These are phyloP conservation scores for Apiospora hydei DNA, from an alignment of 2,329 filamentous ascomycete species.

Conservation along the genomic window DNA sequence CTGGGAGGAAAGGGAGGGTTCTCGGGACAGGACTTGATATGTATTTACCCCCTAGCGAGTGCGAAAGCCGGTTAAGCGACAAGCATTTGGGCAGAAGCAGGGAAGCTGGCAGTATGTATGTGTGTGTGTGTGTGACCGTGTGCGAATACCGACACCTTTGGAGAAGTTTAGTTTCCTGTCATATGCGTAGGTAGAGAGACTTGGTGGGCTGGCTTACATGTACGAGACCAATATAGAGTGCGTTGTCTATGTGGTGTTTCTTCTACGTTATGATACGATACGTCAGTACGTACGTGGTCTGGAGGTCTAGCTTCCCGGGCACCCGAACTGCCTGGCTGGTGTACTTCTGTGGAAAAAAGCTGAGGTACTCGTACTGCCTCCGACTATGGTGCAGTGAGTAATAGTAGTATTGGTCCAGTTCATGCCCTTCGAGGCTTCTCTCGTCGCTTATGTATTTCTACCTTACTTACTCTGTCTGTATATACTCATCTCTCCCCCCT, in stretches of 20 bases:
- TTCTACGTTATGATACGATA: not conserved
- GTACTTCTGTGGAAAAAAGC: too few species aligned
- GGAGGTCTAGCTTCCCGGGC: too few species aligned
- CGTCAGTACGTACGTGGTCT: too few species aligned
- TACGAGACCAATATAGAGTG: constrained; percentile 1
- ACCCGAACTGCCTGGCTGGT: too few species aligned
- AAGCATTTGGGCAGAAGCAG: not conserved
- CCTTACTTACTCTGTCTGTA: too few species aligned
- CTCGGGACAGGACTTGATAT: not conserved
- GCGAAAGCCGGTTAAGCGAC: not conserved
- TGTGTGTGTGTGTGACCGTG: not conserved
- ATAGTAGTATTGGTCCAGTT: too few species aligned
- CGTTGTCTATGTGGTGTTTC: not conserved
- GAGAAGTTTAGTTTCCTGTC: not conserved
- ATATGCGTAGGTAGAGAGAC: constrained; percentile 9
- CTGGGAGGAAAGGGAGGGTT: not conserved
- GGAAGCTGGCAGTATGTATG: constrained; percentile 3
- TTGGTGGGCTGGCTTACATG: not conserved
- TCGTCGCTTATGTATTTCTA: too few species aligned
- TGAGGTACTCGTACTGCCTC: too few species aligned
- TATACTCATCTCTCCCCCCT: too few species aligned
- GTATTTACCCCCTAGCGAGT: not conserved
- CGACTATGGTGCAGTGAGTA: too few species aligned
- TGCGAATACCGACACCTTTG: not conserved
- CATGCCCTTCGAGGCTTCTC: too few species aligned